Conservation (phyloP, 2,329 filamentous ascomycete species). For the Lojkania enalia region DNA sequence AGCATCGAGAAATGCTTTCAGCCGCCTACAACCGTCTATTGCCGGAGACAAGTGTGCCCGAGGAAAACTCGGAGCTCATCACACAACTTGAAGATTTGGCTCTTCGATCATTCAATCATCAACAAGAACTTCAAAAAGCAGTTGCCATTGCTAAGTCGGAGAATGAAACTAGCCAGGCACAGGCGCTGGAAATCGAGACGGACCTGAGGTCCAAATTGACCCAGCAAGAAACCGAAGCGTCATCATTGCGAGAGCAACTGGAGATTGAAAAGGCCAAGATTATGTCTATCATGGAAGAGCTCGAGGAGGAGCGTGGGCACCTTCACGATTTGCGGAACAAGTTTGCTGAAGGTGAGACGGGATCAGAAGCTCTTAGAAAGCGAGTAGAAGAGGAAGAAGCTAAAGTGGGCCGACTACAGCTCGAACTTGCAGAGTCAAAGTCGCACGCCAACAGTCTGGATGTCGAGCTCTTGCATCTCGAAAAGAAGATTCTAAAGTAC, state of each 20-base stretch:
- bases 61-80: slow-evolving; percentile 44
- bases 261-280: slow-evolving; percentile 53
- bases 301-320: slow-evolving; percentile 70
- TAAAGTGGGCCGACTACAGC: slow-evolving; percentile 67
- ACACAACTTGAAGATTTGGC: slow-evolving; percentile 51
- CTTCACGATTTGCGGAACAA: slow-evolving; percentile 69
- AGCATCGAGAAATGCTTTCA: slow-evolving; percentile 33
- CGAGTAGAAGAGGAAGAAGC: slow-evolving; percentile 75
- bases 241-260: slow-evolving; percentile 48
- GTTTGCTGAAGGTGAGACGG: slow-evolving; percentile 81
- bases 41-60: slow-evolving; percentile 37
- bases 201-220: slow-evolving; percentile 43
- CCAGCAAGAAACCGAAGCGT: slow-evolving; percentile 43
- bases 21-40: slow-evolving; percentile 46
- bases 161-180: slow-evolving; percentile 47
- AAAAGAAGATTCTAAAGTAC: slow-evolving; percentile 64
- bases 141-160: slow-evolving; percentile 52
- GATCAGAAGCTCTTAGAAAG: slow-evolving; percentile 76
- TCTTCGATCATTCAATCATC: slow-evolving; percentile 47
- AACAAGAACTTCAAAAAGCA: slow-evolving; percentile 51
- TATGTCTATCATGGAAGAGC: slow-evolving; percentile 52
- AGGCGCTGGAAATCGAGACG: slow-evolving; percentile 46
- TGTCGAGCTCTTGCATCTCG: slow-evolving; percentile 70
- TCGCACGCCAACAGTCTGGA: slow-evolving; percentile 76
- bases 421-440: slow-evolving; percentile 73